These are phyloP conservation scores for Maudiozyma turicensis DNA, from an alignment of 805 yeast species.

Conservation along the genomic window DNA sequence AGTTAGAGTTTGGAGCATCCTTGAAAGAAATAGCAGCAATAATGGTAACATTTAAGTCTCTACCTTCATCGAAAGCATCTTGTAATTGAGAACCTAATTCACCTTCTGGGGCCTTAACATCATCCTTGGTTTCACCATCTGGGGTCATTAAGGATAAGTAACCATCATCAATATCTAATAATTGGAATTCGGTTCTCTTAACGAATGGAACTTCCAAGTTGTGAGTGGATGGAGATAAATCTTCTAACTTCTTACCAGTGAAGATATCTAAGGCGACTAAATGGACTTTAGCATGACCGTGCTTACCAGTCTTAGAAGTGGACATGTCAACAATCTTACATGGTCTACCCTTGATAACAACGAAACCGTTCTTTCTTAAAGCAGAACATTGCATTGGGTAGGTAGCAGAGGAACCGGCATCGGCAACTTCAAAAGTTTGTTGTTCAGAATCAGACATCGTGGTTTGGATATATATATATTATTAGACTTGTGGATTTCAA, in stretches of 20 bases:
- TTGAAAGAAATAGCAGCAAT: slow-evolving; percentile 93
- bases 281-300: slow-evolving; percentile 99
- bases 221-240: slow-evolving; percentile 99
- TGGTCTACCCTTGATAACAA: slow-evolving; percentile 97
- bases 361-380: slow-evolving; percentile 99
- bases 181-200: slow-evolving; percentile 89
- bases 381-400: slow-evolving; percentile 99
- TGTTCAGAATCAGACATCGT: slow-evolving; percentile 33
- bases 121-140: slow-evolving; percentile 99
- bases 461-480: background rate
- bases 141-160: slow-evolving; percentile 91
- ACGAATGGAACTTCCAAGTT: slow-evolving; percentile 99
- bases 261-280: slow-evolving; percentile 97
- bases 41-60: slow-evolving; percentile 93
- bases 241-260: slow-evolving; percentile 99
- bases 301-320: slow-evolving; percentile 99
- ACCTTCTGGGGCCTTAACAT: slow-evolving; percentile 96
- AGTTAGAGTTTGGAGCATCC: slow-evolving; percentile 68
- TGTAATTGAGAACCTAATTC: slow-evolving; percentile 92
- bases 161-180: slow-evolving; percentile 97
- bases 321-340: slow-evolving; percentile 99
- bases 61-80: slow-evolving; percentile 93
- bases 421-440: slow-evolving; percentile 96
- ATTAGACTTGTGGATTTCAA: background rate
- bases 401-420: slow-evolving; percentile 97